Evolutionary conservation across 2,329 filamentous ascomycete species (phyloP).

Genomic region (Fusarium redolens): DNA sequence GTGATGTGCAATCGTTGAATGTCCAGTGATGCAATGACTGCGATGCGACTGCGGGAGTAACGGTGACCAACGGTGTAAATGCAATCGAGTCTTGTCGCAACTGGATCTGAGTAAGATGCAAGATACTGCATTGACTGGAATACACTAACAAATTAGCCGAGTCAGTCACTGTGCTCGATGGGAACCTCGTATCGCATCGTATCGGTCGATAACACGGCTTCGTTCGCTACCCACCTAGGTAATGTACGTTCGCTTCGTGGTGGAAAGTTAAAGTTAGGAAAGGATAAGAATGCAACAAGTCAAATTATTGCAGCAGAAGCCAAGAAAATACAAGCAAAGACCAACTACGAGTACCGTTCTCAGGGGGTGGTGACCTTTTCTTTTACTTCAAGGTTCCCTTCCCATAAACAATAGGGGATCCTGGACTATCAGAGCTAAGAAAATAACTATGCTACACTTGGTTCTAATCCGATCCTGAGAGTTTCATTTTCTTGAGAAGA

Average conservation of each 20-base stretch:
- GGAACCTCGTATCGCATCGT: conserved; percentile 9
- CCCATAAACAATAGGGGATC: conserved; percentile 7
- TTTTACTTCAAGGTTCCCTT: conserved; percentile 1
- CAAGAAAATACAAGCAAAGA: neutral
- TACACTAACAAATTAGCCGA: conserved; percentile 21
- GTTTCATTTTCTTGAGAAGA: neutral
- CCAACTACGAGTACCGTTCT: conserved; percentile 1
- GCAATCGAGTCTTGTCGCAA: conserved; percentile 15
- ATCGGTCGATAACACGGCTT: neutral
- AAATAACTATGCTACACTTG: conserved; percentile 14
- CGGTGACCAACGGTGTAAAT: conserved; percentile 12
- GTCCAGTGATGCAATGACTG: conserved; percentile 9
- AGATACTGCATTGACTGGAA: neutral
- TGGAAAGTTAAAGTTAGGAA: conserved; percentile 4
- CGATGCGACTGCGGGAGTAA: conserved; percentile 29
- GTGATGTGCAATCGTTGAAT: neutral
- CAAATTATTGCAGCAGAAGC: neutral
- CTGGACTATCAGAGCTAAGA: conserved; percentile 7
- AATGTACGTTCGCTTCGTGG: neutral
- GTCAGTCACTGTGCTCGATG: conserved; percentile 2
- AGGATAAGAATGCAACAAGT: conserved; percentile 3
- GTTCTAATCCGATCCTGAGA: conserved; percentile 7
- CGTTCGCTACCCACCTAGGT: too few species aligned
- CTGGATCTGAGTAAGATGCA: conserved; percentile 28
- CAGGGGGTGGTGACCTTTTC: conserved; percentile 10